Percentiles rank a stretch among this genome's conserved stretches.
Conservation (phyloP, 2,329 filamentous ascomycete genomes). For the Gliomastix tumulicola region DNA sequence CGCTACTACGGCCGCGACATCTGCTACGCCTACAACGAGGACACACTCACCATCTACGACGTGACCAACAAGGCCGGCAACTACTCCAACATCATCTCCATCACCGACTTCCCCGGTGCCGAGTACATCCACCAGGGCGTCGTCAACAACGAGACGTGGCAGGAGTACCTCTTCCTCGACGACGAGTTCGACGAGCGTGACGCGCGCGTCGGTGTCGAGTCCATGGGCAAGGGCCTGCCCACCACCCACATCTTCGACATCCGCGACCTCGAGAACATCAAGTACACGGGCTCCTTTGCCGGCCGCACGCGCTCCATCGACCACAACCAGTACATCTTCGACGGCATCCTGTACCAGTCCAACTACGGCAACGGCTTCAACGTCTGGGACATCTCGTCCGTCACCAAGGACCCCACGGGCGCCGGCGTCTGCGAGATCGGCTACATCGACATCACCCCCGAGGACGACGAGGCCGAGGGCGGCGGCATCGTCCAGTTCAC, state of each 20-base stretch:
- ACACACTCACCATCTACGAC: constrained; percentile 37
- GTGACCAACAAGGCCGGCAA: constrained; percentile 36
- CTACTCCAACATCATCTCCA: constrained; percentile 37
- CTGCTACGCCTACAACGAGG: constrained; percentile 23
- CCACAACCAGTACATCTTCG: constrained; percentile 35
- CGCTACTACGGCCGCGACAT: constrained; percentile 28
- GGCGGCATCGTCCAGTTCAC: constrained; percentile 26
- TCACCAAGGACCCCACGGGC: constrained; percentile 25
- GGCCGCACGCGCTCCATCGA: constrained; percentile 28
- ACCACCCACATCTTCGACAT: constrained; percentile 44
- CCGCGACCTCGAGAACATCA: constrained; percentile 27
- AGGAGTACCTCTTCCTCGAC: constrained; percentile 35
- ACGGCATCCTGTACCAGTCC: constrained; percentile 33
- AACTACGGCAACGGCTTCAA: constrained; percentile 36
- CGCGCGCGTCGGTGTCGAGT: constrained; percentile 4
- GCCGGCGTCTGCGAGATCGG: constrained; percentile 31
- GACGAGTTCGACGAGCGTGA: constrained; percentile 40
- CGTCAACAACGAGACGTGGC: constrained; percentile 35
- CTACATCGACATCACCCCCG: constrained; percentile 39
- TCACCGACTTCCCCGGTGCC: constrained; percentile 45
- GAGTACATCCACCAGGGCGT: constrained; percentile 51
- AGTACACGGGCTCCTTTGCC: constrained; percentile 31
- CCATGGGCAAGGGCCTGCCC: constrained; percentile 27
- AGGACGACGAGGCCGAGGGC: constrained; percentile 31
- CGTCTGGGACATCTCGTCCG: constrained; percentile 19